Conservation (phyloP, 2,329 filamentous ascomycete species). For the Curvularia eragrostidis region DNA sequence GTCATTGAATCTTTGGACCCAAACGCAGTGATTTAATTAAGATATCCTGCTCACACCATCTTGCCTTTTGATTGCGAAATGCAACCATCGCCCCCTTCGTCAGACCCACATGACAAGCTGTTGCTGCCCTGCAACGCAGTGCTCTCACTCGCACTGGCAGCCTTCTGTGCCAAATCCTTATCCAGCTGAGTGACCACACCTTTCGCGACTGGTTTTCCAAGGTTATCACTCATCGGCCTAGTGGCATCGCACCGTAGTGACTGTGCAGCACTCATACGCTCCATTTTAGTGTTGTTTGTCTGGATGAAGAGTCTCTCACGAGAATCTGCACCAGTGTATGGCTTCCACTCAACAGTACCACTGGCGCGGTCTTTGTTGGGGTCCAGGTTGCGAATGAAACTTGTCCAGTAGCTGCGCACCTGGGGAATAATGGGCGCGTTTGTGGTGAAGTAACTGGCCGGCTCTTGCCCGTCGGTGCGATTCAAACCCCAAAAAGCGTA, state of each 20-base stretch:
- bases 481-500: conserved; percentile 71
- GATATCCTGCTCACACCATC: too few relatives aligned
- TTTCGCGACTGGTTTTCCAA: conserved; percentile 17
- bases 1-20: too few relatives aligned
- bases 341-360: conserved; percentile 61
- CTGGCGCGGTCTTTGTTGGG: conserved; percentile 64
- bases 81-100: background rate
- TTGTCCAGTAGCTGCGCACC: conserved; percentile 75
- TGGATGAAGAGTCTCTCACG: conserved; percentile 47
- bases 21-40: too few relatives aligned
- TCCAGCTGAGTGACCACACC: conserved; percentile 15
- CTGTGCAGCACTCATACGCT: conserved; percentile 36
- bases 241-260: conserved; percentile 19
- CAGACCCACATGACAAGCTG: background rate
- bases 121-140: background rate
- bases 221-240: conserved; percentile 16
- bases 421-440: conserved; percentile 67
- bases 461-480: conserved; percentile 58
- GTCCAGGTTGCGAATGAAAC: conserved; percentile 70
- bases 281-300: conserved; percentile 51
- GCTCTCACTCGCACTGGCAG: conserved; percentile 10
- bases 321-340: conserved; percentile 45
- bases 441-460: conserved; percentile 62
- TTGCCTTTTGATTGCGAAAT: background rate
- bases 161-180: conserved; percentile 11